A percentile compares a stretch with the other conserved stretches of the same genome.
Conservation (phyloP, 1,284 basidiomycete species). For the Clitocybe nebularis region DNA sequence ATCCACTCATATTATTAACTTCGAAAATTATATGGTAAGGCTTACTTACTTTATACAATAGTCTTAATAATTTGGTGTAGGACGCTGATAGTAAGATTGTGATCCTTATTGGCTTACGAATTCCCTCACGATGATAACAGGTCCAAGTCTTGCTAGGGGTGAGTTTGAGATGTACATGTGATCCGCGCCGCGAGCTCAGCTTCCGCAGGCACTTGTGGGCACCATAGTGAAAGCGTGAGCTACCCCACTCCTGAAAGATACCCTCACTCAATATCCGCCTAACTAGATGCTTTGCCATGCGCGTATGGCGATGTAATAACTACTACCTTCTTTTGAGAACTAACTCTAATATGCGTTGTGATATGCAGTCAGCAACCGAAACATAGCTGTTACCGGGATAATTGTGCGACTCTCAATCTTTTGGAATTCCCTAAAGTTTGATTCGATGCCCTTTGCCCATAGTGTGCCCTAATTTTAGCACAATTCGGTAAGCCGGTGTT, state of each 20-base stretch:
- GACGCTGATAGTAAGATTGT: slow-evolving; percentile 34
- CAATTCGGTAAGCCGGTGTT: slow-evolving; percentile 33
- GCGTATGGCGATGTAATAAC: slow-evolving; percentile 62
- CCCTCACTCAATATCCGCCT: not conserved
- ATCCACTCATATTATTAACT: slow-evolving; percentile 31
- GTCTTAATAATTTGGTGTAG: slow-evolving; percentile 10
- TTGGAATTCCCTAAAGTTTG: not conserved
- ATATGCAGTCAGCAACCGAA: slow-evolving; percentile 53
- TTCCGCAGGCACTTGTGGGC: slow-evolving; percentile 42
- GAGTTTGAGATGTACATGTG: slow-evolving; percentile 19
- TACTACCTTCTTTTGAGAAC: slow-evolving; percentile 17
- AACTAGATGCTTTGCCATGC: slow-evolving; percentile 47
- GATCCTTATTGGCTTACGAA: not conserved
- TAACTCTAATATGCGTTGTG: too few relatives aligned
- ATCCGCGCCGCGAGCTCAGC: not conserved
- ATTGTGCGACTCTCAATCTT: slow-evolving; percentile 35
- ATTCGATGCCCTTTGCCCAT: not conserved
- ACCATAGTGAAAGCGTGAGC: slow-evolving; percentile 51
- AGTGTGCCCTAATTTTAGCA: slow-evolving; percentile 33
- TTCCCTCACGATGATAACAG: slow-evolving; percentile 24
- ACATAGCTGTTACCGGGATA: slow-evolving; percentile 36
- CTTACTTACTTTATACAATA: slow-evolving; percentile 8
- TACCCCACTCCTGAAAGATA: slow-evolving; percentile 8
- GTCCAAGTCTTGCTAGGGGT: slow-evolving; percentile 49
- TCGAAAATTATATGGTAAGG: slow-evolving; percentile 43